phyloP scores from a whole-genome alignment of 2,329 filamentous ascomycete genomes.

The Boeremia lycopersici region DNA sequence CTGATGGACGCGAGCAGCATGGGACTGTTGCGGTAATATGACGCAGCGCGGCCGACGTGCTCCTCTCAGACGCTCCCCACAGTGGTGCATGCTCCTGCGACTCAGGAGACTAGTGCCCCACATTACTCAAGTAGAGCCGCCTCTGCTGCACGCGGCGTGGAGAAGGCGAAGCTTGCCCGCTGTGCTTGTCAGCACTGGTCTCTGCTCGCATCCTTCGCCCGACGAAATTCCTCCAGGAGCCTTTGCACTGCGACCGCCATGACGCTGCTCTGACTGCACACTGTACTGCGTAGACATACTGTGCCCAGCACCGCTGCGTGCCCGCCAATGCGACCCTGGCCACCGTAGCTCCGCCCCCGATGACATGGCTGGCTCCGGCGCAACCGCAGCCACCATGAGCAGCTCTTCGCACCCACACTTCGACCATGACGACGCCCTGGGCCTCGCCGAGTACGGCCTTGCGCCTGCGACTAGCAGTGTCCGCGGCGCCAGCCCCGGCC shows the following conservation, averaged over 20 bases:
- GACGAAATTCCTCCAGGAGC: neutral
- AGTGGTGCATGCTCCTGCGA: conserved; percentile 6
- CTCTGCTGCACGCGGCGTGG: conserved; percentile 10
- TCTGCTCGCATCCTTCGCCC: conserved; percentile 5
- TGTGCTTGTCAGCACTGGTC: conserved; percentile 1
- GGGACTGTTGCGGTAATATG: neutral
- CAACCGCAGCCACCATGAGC: conserved; percentile 37
- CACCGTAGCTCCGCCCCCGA: conserved; percentile 23
- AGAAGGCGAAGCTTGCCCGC: conserved; percentile 15
- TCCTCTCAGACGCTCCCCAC: conserved; percentile 1
- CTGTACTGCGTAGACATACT: neutral
- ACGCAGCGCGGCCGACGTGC: neutral
- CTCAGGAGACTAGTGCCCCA: conserved; percentile 10
- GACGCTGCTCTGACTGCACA: conserved; percentile 5
- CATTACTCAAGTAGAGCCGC: conserved; percentile 10
- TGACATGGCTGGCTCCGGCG: conserved; percentile 37
- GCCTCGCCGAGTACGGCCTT: conserved; percentile 46
- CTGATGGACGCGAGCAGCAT: neutral
- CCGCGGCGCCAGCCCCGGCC: conserved; percentile 24
- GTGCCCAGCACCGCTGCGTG: neutral
- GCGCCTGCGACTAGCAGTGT: conserved; percentile 24
- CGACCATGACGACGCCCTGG: conserved; percentile 43
- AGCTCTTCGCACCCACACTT: conserved; percentile 34
- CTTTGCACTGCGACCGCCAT: conserved; percentile 4
- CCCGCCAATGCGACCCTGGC: conserved; percentile 32